phyloP scores from a whole-genome alignment of 495 filamentous ascomycete species.

The Physcia stellaris region DNA sequence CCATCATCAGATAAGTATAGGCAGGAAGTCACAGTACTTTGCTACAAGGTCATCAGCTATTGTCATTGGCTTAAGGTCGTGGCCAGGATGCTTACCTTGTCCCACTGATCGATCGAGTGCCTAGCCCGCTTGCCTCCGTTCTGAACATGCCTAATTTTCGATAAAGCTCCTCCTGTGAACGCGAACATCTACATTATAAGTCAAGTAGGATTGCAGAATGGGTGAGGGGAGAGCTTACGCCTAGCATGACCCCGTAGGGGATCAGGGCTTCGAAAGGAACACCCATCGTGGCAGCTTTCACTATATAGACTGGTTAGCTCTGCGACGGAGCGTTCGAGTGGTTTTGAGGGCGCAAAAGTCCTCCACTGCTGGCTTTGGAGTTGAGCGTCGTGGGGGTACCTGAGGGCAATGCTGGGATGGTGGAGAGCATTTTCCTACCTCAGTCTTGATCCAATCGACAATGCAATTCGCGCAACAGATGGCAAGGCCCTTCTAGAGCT shows the following conservation, averaged over 20 bases:
- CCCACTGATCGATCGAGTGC: constrained; percentile 83
- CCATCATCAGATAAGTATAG: not conserved
- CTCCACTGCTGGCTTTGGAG: no score
- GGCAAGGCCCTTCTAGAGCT: no score
- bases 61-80: not conserved
- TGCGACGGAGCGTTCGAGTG: no score
- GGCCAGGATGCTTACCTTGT: constrained; percentile 50
- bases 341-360: no score
- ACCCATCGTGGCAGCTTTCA: constrained; percentile 76
- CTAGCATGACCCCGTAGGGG: constrained; percentile 83
- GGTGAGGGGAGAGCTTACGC: constrained; percentile 40
- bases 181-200: constrained; percentile 88
- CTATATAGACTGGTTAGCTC: no score
- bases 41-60: constrained; percentile 5
- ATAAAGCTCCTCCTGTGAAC: constrained; percentile 62
- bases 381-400: no score
- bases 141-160: constrained; percentile 57
- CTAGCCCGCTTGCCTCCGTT: constrained; percentile 81
- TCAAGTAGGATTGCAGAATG: no score
- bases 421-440: no score
- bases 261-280: constrained; percentile 92
- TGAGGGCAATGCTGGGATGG: no score
- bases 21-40: constrained; percentile 8
- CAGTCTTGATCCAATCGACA: no score
- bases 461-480: no score